These are phyloP conservation scores for Solanum peruvianum DNA, from an alignment of 257 asterid species.

Conservation along the genomic window DNA sequence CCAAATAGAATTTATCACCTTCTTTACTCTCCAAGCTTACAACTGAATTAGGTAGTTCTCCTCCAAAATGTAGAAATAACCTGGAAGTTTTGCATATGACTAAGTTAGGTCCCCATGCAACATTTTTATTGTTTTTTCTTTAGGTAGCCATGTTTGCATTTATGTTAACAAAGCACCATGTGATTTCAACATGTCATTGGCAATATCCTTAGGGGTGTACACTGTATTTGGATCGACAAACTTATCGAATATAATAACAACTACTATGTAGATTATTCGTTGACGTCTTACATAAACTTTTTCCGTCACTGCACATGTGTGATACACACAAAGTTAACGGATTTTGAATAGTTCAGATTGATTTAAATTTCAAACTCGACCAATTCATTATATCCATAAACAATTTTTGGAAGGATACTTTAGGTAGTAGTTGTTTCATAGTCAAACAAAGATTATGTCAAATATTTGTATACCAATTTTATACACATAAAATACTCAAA, in stretches of 20 bases:
- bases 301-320: neutral
- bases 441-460: neutral
- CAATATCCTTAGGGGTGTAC: neutral
- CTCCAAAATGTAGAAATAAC: neutral
- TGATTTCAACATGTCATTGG: neutral
- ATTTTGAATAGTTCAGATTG: neutral
- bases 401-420: neutral
- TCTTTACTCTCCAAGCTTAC: neutral
- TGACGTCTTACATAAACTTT: neutral
- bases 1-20: neutral
- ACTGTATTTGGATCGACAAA: neutral
- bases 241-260: too few relatives aligned
- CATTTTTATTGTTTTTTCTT: too few relatives aligned
- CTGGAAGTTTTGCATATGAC: neutral
- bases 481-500: neutral
- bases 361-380: neutral
- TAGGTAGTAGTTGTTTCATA: too few relatives aligned
- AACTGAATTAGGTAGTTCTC: neutral
- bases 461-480: too few relatives aligned
- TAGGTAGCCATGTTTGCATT: too few relatives aligned
- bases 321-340: neutral
- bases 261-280: neutral
- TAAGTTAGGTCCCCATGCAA: neutral
- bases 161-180: neutral
- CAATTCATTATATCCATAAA: neutral